Evolutionary conservation across 176 grass and related monocot species (phyloP).

Genomic region (Alloteropsis semialata): DNA sequence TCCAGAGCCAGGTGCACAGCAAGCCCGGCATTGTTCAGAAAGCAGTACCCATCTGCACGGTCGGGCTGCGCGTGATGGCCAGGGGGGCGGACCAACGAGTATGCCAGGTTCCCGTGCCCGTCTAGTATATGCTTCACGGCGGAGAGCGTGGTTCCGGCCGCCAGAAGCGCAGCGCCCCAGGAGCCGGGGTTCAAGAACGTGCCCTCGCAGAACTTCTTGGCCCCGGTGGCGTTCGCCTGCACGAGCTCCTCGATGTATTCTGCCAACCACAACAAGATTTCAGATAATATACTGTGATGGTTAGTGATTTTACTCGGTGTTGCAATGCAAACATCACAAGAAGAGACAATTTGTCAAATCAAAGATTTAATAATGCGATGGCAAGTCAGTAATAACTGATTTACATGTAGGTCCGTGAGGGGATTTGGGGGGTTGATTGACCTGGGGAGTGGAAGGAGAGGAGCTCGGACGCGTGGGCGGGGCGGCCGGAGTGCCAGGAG

Average conservation of each 20-base stretch:
- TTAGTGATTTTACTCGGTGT: not conserved
- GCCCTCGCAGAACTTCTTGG: slow-evolving; percentile 58
- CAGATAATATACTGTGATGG: not conserved
- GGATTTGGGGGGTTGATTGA: slow-evolving; percentile 11
- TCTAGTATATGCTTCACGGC: slow-evolving; percentile 79
- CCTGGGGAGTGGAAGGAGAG: slow-evolving; percentile 72
- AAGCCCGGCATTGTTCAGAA: slow-evolving; percentile 85
- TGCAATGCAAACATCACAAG: not conserved
- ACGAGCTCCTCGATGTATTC: slow-evolving; percentile 85
- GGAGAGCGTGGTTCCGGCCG: slow-evolving; percentile 69
- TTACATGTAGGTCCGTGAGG: not conserved
- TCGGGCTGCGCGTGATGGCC: slow-evolving; percentile 84
- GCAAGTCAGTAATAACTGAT: not conserved
- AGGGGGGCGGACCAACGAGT: slow-evolving; percentile 73
- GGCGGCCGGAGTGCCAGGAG: slow-evolving; percentile 68
- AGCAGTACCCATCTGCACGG: slow-evolving; percentile 82
- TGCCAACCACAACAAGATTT: slow-evolving; percentile 25
- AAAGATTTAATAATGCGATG: not conserved
- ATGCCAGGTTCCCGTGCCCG: slow-evolving; percentile 56
- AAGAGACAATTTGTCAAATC: not conserved
- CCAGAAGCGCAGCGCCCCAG: slow-evolving; percentile 76
- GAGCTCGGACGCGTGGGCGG: slow-evolving; percentile 61
- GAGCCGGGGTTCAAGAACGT: slow-evolving; percentile 88
- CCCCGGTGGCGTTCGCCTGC: slow-evolving; percentile 61
- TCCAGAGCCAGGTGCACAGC: slow-evolving; percentile 76